Evolutionary conservation across 2,329 filamentous ascomycete genomes (phyloP), one percentile per base, ranked within the genome.

Genomic region (Herpotrichia juniperi): DNA sequence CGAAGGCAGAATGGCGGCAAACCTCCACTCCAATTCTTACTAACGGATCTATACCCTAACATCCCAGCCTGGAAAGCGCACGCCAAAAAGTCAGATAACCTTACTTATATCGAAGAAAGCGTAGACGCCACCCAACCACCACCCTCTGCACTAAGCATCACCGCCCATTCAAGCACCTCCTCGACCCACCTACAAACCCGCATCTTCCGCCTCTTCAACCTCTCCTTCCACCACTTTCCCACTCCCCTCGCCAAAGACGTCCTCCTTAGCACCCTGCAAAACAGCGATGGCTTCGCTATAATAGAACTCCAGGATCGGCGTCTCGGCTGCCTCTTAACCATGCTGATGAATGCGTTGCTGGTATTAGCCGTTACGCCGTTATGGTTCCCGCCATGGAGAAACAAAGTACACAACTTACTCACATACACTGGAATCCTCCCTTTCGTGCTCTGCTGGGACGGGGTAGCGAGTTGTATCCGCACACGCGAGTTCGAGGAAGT

Each of bases 201-300:
- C 55, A 76, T 89, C 19, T 88, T 91, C 66, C 79, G 89, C 4
- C 74, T 91, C 44, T 92, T 89, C 71, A 89, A 87, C 67, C 78
- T 91, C 2, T 83, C 87, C 1, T 93, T 93, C 64, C 89, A 92
- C 71, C 89, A 92, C 74, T 92, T 92, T 60, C 81, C 86, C 55
- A 86, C 91, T 63, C 73, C 74, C 3, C 72, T 86, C 16, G 89
- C 87, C 0, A 74, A 69, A 22, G 77, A 79, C 8, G 87, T 91
- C 25, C 68, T 93, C 26, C 78, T 77, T 46, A 85, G 88, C 66
- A 87, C 87, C 0, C 71, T 90, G 31, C 78, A 83, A 60, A 89
- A 83, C 0, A 82, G 83, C 46, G 81, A 88, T 55, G 88, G 83
- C 0, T 87, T 91, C 61, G 87, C 81, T 8, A 89, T 92, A 53